phyloP scores from a whole-genome alignment of 371 early-diverging fungal species.

The Rhizopus sp. region DNA sequence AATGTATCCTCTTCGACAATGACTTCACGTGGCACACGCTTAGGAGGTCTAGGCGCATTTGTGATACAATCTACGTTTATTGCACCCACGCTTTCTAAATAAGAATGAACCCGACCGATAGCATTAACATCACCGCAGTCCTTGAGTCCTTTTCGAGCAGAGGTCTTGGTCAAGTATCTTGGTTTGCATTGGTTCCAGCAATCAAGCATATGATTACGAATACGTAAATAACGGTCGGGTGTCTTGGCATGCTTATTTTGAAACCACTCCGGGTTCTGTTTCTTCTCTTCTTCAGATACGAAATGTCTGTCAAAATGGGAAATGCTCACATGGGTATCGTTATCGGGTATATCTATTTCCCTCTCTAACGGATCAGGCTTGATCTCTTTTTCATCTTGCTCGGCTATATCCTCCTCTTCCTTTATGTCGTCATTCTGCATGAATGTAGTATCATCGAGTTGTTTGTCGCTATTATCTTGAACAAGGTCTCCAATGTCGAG shows the following conservation, averaged over 20 bases:
- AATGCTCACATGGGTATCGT: conserved; percentile 1
- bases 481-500: conserved; percentile 1
- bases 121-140: conserved; percentile 92
- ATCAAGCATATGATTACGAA: conserved; percentile 82
- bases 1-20: conserved; percentile 25
- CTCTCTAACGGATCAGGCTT: background rate
- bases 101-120: conserved; percentile 85
- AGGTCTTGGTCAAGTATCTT: conserved; percentile 65
- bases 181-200: conserved; percentile 72
- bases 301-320: conserved; percentile 25
- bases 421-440: background rate
- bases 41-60: conserved; percentile 39
- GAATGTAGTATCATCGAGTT: background rate
- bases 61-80: conserved; percentile 70
- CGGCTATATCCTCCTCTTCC: background rate
- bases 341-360: conserved; percentile 13
- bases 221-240: conserved; percentile 83
- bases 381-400: background rate
- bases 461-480: background rate
- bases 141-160: conserved; percentile 36
- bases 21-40: conserved; percentile 23
- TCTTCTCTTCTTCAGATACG: conserved; percentile 63
- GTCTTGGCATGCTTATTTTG: conserved; percentile 74
- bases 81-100: conserved; percentile 76
- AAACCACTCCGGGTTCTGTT: conserved; percentile 77